Evolutionary conservation across 1,139 yeast species (phyloP).

Genomic region (Scheffersomyces parashehatae): DNA sequence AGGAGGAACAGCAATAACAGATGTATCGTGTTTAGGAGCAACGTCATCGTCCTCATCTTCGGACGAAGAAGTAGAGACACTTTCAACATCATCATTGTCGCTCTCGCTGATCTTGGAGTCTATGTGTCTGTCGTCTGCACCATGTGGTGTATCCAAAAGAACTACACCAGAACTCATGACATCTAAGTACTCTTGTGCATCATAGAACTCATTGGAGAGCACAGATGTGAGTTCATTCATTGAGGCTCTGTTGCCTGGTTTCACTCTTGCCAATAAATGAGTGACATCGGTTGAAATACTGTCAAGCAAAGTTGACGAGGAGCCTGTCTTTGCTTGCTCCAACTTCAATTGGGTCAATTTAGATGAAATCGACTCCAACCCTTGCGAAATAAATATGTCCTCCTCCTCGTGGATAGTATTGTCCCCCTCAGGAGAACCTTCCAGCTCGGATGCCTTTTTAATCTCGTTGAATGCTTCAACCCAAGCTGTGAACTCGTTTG

Average conservation of each 20-base stretch:
- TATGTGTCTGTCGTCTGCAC: not conserved
- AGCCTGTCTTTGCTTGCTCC: constrained; percentile 10
- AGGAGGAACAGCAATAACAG: too few species aligned
- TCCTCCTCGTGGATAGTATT: constrained; percentile 11
- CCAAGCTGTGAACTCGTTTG: constrained; percentile 78
- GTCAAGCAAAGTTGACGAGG: constrained; percentile 10
- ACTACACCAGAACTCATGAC: constrained; percentile 38
- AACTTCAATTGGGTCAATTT: constrained; percentile 24
- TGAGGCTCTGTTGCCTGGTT: constrained; percentile 5
- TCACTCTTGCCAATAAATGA: constrained; percentile 16
- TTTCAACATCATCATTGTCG: constrained; percentile 20
- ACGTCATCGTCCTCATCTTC: constrained; percentile 4
- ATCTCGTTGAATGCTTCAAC: constrained; percentile 67
- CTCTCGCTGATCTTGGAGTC: constrained; percentile 4
- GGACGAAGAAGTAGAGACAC: constrained; percentile 14
- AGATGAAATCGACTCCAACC: constrained; percentile 19
- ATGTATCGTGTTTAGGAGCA: too few species aligned
- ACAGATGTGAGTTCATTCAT: constrained; percentile 29
- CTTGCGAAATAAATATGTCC: constrained; percentile 8
- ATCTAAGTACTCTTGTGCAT: constrained; percentile 62
- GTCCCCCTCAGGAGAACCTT: constrained; percentile 6
- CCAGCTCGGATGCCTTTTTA: constrained; percentile 23
- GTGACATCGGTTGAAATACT: constrained; percentile 20
- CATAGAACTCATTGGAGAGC: constrained; percentile 55
- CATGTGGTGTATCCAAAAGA: constrained; percentile 21